phyloP scores from a whole-genome alignment of 495 filamentous ascomycete genomes.

The Hyaloscypha hepaticicola region DNA sequence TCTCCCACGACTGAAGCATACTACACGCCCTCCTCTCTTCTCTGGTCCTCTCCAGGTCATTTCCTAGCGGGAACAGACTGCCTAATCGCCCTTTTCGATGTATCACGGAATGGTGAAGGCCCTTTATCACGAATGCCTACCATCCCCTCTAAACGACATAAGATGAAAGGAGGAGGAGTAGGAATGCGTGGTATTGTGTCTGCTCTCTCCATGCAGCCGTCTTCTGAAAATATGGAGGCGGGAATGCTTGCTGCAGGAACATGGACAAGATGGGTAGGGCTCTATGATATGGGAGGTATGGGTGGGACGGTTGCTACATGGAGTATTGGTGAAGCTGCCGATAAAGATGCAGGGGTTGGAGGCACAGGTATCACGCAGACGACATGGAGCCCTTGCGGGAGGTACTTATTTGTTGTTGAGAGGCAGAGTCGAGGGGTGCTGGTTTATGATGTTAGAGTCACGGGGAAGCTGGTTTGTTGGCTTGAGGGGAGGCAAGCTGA shows the following conservation, averaged over 20 bases:
- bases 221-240: slow-evolving; percentile 39
- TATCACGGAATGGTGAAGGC: slow-evolving; percentile 60
- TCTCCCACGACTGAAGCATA: slow-evolving; percentile 76
- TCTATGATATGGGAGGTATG: slow-evolving; percentile 69
- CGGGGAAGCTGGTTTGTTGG: slow-evolving; percentile 64
- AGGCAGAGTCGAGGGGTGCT: slow-evolving; percentile 69
- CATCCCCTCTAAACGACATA: slow-evolving; percentile 70
- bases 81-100: slow-evolving; percentile 75
- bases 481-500: slow-evolving; percentile 66
- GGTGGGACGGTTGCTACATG: slow-evolving; percentile 71
- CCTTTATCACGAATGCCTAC: slow-evolving; percentile 66
- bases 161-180: slow-evolving; percentile 64
- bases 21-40: slow-evolving; percentile 70
- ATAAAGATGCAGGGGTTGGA: slow-evolving; percentile 40
- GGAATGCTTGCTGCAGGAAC: slow-evolving; percentile 80
- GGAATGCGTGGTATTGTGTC: slow-evolving; percentile 86
- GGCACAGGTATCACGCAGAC: slow-evolving; percentile 75
- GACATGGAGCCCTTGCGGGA: slow-evolving; percentile 80
- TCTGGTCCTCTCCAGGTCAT: slow-evolving; percentile 61
- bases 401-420: slow-evolving; percentile 86
- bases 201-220: slow-evolving; percentile 50
- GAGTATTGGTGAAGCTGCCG: slow-evolving; percentile 43
- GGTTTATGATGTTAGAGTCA: slow-evolving; percentile 82
- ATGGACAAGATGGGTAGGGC: slow-evolving; percentile 68
- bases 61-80: slow-evolving; percentile 75